Base-by-base conservation (phyloP, 371 early-diverging fungal species). In the Funneliformis caledonium region DNA sequence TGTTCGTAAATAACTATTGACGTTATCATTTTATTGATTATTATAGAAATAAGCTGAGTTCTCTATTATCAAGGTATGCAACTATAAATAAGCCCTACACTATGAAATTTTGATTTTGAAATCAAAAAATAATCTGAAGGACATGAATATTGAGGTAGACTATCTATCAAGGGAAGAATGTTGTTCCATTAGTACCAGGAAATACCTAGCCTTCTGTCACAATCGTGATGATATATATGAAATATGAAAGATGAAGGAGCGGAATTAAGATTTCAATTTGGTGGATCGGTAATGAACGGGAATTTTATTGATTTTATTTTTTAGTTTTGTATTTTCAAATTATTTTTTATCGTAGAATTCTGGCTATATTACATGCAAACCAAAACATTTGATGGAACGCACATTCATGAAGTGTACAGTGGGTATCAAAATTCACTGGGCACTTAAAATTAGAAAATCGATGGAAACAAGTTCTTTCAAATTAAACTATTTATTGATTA, bases 401-500 rank as follows among this genome's bases (percentile, higher is more conserved):
- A 68, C 4, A 78, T 78, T 68, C 37, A 78, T 68, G 78, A 78
- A 78, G 78, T 78, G 4, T 78, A 78, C 16, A 78, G 26, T 26
- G 26, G 0, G 26, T 26, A 26, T 26, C 26, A 26, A 26, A 26
- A 26, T 26, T 26, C 26, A 26, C 26, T 26, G 26, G 26, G 26
- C 26, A 26, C 26, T 26, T 26, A 26, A n/a, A 26, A 26, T 26
- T 26, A 26, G 26, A 26, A 26, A 26, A 26, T 26, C 26, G 26
- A 26, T 26, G 26, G 26, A 26, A 26, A 26, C 26, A 26, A 26
- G 26, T 26, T 26, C 26, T 26, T 26, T 26, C 26, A 26, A 26
- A 26, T 26, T 26, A 26, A 26, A 26, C 26, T 26, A 26, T 26
- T 26, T 26, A 26, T 26, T 26, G 0, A 26, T 26, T 26, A 26